phyloP scores from a whole-genome alignment of 202 grass and related monocot genomes.

The Musa balbisiana region DNA sequence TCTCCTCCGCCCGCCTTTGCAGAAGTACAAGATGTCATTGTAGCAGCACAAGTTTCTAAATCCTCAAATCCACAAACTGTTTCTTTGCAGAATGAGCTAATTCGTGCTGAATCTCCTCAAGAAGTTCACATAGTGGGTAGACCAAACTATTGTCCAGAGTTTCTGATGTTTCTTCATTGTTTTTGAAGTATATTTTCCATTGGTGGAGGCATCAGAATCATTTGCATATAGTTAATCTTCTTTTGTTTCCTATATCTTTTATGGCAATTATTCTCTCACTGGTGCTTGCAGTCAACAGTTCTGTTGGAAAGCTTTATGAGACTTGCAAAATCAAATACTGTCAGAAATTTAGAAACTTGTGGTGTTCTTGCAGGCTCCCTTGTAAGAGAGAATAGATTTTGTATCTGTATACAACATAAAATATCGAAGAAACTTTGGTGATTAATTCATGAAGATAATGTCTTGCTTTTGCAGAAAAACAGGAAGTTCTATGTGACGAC shows the following conservation, averaged over 20 bases:
- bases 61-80: slow-evolving; percentile 20
- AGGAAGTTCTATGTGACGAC: slow-evolving; percentile 48
- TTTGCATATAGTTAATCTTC: not conserved
- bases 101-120: slow-evolving; percentile 31
- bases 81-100: slow-evolving; percentile 35
- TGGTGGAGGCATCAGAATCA: not conserved
- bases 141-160: not conserved
- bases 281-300: slow-evolving; percentile 27
- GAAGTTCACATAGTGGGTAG: slow-evolving; percentile 40
- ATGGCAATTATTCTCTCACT: not conserved
- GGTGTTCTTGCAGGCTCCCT: slow-evolving; percentile 55
- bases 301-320: slow-evolving; percentile 46
- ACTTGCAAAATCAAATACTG: slow-evolving; percentile 47
- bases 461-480: slow-evolving; percentile 45
- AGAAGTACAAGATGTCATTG: slow-evolving; percentile 32
- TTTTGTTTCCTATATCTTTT: not conserved
- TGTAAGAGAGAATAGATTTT: slow-evolving; percentile 29
- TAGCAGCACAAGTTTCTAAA: slow-evolving; percentile 23
- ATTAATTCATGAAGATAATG: not conserved
- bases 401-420: not conserved
- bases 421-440: not conserved
- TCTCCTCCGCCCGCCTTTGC: slow-evolving; percentile 38
- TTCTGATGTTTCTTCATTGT: not conserved
- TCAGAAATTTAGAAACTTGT: slow-evolving; percentile 49
- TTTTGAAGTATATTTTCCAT: slow-evolving; percentile 11